Conservation (phyloP, 2,329 filamentous ascomycete species). For the Tolypocladium ophioglossoides region DNA sequence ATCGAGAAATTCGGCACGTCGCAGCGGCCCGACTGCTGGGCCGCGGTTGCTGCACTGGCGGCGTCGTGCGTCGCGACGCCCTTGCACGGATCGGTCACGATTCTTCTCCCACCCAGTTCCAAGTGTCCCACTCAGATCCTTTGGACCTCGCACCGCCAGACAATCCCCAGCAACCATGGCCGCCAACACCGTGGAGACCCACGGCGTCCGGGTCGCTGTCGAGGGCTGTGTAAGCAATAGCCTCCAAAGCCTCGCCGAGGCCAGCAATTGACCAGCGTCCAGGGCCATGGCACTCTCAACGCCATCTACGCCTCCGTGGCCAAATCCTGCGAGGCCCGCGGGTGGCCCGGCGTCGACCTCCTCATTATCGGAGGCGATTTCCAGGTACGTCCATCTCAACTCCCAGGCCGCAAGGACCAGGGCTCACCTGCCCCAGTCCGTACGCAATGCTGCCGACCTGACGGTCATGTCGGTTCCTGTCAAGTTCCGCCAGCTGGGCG, state of each 20-base stretch:
- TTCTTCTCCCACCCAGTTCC: no score
- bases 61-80: no score
- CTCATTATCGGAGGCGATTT: slow-evolving; percentile 96
- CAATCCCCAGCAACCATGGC: neutral
- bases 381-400: slow-evolving; percentile 44
- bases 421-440: slow-evolving; percentile 41
- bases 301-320: slow-evolving; percentile 78
- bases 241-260: neutral
- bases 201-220: slow-evolving; percentile 63
- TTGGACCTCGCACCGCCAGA: neutral
- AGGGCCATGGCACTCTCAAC: slow-evolving; percentile 88
- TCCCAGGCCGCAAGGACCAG: neutral
- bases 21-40: no score
- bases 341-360: slow-evolving; percentile 76
- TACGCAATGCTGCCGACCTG: slow-evolving; percentile 80
- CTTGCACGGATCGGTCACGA: no score
- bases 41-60: no score
- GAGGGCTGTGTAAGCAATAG: slow-evolving; percentile 71
- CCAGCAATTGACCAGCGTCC: slow-evolving; percentile 10
- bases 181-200: slow-evolving; percentile 17
- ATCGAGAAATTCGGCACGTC: no score
- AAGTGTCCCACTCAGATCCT: no score
- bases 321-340: slow-evolving; percentile 55
- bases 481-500: slow-evolving; percentile 80
- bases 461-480: slow-evolving; percentile 79